Conservation (phyloP, 768 basidiomycete species). For the Collybiopsis confluens region DNA sequence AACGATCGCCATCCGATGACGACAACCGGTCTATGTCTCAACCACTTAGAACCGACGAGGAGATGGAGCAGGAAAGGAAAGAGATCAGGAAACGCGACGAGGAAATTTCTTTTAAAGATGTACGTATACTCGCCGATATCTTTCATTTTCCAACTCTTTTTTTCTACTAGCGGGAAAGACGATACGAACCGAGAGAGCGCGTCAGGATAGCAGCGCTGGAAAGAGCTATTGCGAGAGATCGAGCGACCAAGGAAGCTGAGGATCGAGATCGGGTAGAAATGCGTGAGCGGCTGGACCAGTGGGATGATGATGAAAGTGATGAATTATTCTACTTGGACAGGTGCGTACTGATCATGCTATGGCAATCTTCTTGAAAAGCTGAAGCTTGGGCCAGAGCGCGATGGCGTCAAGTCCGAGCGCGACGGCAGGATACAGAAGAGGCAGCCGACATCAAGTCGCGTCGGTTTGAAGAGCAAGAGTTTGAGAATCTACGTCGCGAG, state of each 20-base stretch:
- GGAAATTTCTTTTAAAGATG: conserved; percentile 83
- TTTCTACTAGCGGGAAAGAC: conserved; percentile 71
- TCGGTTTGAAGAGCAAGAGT: conserved; percentile 78
- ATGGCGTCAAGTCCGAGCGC: conserved; percentile 78
- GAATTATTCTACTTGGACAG: conserved; percentile 92
- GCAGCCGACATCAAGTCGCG: conserved; percentile 82
- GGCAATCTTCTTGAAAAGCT: not conserved
- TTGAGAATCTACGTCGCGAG: conserved; percentile 81
- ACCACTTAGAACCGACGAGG: conserved; percentile 75
- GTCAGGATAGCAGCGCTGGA: conserved; percentile 74
- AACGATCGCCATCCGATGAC: conserved; percentile 26
- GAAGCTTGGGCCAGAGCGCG: conserved; percentile 46
- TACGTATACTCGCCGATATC: conserved; percentile 35
- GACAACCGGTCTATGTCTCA: conserved; percentile 28
- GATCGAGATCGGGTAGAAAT: conserved; percentile 78
- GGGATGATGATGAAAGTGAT: conserved; percentile 92
- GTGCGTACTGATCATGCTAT: conserved; percentile 34
- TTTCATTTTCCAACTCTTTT: conserved; percentile 2
- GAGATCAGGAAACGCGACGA: conserved; percentile 73
- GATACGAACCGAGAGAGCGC: conserved; percentile 90
- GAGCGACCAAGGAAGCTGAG: conserved; percentile 68
- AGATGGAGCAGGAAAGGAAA: conserved; percentile 78
- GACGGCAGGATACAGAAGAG: conserved; percentile 73
- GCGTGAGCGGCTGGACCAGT: conserved; percentile 76
- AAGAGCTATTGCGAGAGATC: conserved; percentile 69